phyloP scores from a whole-genome alignment of 495 filamentous ascomycete species.

The Lepraria neglecta region DNA sequence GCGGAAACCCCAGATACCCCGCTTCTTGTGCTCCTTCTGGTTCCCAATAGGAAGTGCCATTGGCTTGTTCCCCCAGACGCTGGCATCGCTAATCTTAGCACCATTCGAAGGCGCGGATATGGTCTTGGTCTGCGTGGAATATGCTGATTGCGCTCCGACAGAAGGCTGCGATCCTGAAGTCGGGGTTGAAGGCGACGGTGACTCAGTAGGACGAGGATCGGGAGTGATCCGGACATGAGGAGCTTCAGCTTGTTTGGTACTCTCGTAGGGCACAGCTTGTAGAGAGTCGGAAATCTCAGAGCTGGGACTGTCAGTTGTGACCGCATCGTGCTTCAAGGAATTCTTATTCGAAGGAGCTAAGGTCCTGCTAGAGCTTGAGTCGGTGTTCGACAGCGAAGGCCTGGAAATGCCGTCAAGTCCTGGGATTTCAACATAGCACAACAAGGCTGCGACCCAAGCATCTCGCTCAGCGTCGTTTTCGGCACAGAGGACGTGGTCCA shows the following conservation, averaged over 20 bases:
- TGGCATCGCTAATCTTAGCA: conserved; percentile 76
- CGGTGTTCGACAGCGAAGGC: conserved; percentile 29
- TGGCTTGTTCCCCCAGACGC: conserved; percentile 76
- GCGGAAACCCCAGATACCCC: conserved; percentile 91
- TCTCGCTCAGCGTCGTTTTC: conserved; percentile 92
- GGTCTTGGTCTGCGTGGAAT: conserved; percentile 47
- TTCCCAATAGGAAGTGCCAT: conserved; percentile 51
- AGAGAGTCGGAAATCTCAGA: conserved; percentile 46
- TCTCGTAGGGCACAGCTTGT: conserved; percentile 78
- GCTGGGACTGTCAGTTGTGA: conserved; percentile 40
- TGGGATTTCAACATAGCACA: conserved; percentile 80
- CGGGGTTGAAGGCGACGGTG: conserved; percentile 45
- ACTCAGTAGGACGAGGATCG: conserved; percentile 31
- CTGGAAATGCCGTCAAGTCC: conserved; percentile 46
- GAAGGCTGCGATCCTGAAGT: conserved; percentile 28
- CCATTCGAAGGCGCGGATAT: conserved; percentile 89
- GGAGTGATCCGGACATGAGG: conserved; percentile 45
- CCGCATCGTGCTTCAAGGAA: conserved; percentile 35
- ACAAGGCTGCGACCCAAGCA: conserved; percentile 81
- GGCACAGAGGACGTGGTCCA: conserved; percentile 92
- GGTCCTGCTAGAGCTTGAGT: conserved; percentile 30
- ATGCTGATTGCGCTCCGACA: conserved; percentile 19
- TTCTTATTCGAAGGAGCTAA: conserved; percentile 43
- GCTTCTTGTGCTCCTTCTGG: conserved; percentile 76
- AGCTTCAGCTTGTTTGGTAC: conserved; percentile 66